These are phyloP conservation scores for Lasiosphaeriaceae sp. DNA, from an alignment of 495 filamentous ascomycete genomes.

Conservation along the genomic window DNA sequence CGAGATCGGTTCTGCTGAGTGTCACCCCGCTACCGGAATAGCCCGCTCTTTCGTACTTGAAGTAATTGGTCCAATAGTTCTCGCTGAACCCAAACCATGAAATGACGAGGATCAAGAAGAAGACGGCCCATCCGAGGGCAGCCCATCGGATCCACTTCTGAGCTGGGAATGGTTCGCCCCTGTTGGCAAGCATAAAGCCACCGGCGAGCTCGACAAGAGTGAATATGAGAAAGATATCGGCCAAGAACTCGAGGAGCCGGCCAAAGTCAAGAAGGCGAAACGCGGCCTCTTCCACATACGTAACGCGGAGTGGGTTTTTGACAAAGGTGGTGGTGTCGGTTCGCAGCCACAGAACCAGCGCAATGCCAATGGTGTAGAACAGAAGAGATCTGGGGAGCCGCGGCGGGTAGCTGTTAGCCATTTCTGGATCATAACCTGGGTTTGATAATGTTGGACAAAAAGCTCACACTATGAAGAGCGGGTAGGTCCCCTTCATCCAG, in stretches of 20 bases:
- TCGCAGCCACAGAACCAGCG: background rate
- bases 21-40: no score
- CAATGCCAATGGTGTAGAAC: background rate
- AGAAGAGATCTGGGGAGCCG: background rate
- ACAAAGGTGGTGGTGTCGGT: background rate
- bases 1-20: background rate
- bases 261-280: background rate
- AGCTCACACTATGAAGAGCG: background rate
- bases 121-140: background rate
- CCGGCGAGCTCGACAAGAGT: background rate
- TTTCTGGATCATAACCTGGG: background rate
- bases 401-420: background rate
- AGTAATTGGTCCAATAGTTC: background rate
- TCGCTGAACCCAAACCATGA: background rate
- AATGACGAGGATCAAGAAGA: slow-evolving; percentile 13
- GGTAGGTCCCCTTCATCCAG: background rate
- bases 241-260: background rate
- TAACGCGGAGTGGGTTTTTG: background rate
- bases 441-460: background rate
- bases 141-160: slow-evolving; percentile 7
- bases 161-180: background rate
- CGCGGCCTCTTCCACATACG: background rate
- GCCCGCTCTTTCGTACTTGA: background rate
- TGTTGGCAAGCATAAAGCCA: slow-evolving; percentile 3
- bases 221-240: background rate